A percentile compares a stretch with the other conserved stretches of the same genome.
Conservation (phyloP, 2,329 filamentous ascomycete genomes). For the Pyrenophora teres region DNA sequence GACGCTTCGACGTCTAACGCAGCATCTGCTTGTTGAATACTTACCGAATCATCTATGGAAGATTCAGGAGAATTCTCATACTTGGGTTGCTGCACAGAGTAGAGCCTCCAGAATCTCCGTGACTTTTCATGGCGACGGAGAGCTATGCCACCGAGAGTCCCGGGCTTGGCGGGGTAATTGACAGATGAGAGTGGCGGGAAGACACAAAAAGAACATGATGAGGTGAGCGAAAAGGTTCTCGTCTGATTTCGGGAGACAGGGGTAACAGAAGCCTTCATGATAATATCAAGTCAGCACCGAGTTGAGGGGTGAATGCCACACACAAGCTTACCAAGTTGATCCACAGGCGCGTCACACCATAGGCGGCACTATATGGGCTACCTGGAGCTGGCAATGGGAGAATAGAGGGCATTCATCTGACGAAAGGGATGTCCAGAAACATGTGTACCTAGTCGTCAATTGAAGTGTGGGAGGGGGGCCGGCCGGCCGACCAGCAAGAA, state of each 20-base stretch:
- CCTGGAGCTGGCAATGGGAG: slow-evolving; percentile 39
- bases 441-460: slow-evolving; percentile 18
- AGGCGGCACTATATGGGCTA: slow-evolving; percentile 33
- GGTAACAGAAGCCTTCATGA: slow-evolving; percentile 1
- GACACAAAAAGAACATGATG: background rate
- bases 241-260: background rate
- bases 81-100: background rate
- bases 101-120: background rate
- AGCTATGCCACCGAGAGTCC: background rate
- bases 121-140: slow-evolving; percentile 8
- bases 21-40: background rate
- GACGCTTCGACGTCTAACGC: background rate
- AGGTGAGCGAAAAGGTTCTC: background rate
- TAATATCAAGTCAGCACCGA: background rate
- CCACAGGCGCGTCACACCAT: slow-evolving; percentile 20
- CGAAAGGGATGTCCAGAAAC: slow-evolving; percentile 9
- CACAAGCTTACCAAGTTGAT: slow-evolving; percentile 17
- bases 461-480: slow-evolving; percentile 6
- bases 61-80: background rate
- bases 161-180: background rate
- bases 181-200: background rate
- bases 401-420: slow-evolving; percentile 47
- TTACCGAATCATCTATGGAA: background rate
- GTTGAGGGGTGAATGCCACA: background rate
- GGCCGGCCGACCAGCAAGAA: slow-evolving; percentile 9